Base-by-base conservation (phyloP, 192 early-diverging fungal genomes). In the Geranomyces variabilis region DNA sequence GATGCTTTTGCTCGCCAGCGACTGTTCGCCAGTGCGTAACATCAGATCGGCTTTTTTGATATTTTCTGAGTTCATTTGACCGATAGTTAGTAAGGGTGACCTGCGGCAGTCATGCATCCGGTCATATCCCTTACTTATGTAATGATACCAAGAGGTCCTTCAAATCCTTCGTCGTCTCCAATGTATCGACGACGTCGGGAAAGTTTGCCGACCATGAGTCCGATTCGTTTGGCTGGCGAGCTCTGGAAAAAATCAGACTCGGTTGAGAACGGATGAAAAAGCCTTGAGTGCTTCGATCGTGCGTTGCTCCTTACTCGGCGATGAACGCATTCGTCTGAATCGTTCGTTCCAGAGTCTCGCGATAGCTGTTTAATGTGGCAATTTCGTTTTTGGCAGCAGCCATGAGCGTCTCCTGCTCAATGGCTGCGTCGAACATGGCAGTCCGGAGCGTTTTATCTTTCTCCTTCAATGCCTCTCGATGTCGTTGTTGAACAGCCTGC, bases 391-490 rank as follows among this genome's bases (percentile, higher is more conserved):
- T 4, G 15, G 24, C 17, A 29, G 31, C 22, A 30, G 58, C 58
- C 28, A 17, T 26, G 21, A 19, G 3, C 29, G 9, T 60, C 5
- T 33, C 58, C 12, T 28, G 24, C 58, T 60, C 58, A 19, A 34
- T 34, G 28, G 17, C 58, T 7, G 58, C 58, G 17, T 60, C 31
- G 7, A 8, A 29, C 12, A 17, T 2, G 31, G 31, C 58, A 34
- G 17, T 33, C 17, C 58, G 24, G 29, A 60, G 29, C 12, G 58
- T 26, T 33, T 60, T 60, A 19, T 60, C 58, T 34, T 60, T 60
- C 9, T 34, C 31, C 58, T 60, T 60, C 58, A 60, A 7, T 26
- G 29, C 15, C 2, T 60, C 58, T 5, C 58, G 24, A 33, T 60
- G 24, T 60, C 58, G 58, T 33, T 7, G 9, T 19, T 34, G 17